Evolutionary conservation across 2,329 filamentous ascomycete genomes (phyloP).

Genomic region (Nigrospora oryzae): DNA sequence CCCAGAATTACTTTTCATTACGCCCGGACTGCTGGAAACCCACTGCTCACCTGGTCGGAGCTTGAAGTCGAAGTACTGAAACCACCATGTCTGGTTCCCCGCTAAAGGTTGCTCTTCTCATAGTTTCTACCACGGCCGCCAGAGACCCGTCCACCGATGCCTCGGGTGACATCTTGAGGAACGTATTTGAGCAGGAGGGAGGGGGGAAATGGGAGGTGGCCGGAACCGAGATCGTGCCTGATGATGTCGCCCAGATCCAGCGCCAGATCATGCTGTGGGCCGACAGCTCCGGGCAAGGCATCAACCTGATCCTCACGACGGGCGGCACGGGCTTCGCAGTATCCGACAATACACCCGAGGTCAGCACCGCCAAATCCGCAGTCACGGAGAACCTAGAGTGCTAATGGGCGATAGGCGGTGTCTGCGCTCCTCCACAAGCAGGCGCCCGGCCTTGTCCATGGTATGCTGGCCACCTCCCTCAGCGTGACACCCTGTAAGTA

Average conservation of each 20-base stretch:
- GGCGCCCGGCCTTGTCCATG: conserved; percentile 87
- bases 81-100: conserved; percentile 26
- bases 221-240: conserved; percentile 68
- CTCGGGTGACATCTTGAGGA: conserved; percentile 56
- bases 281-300: conserved; percentile 47
- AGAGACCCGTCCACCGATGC: conserved; percentile 72
- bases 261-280: conserved; percentile 63
- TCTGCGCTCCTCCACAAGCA: conserved; percentile 70
- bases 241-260: conserved; percentile 69
- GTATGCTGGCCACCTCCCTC: conserved; percentile 81
- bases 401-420: conserved; percentile 53
- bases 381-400: not conserved
- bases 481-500: conserved; percentile 79
- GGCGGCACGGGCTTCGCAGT: conserved; percentile 90
- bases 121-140: conserved; percentile 86
- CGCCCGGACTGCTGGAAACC: too few relatives aligned
- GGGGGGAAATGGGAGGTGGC: conserved; percentile 63
- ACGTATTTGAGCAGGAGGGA: conserved; percentile 61
- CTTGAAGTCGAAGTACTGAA: too few relatives aligned
- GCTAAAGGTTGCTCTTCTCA: conserved; percentile 69
- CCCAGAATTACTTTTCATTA: too few relatives aligned
- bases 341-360: conserved; percentile 82
- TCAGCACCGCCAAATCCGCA: conserved; percentile 21
- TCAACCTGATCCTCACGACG: conserved; percentile 79
- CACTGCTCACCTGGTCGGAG: too few relatives aligned